Evolutionary conservation across 208 protist species (phyloP).

Genomic region (Vickermania spadyakhi): DNA sequence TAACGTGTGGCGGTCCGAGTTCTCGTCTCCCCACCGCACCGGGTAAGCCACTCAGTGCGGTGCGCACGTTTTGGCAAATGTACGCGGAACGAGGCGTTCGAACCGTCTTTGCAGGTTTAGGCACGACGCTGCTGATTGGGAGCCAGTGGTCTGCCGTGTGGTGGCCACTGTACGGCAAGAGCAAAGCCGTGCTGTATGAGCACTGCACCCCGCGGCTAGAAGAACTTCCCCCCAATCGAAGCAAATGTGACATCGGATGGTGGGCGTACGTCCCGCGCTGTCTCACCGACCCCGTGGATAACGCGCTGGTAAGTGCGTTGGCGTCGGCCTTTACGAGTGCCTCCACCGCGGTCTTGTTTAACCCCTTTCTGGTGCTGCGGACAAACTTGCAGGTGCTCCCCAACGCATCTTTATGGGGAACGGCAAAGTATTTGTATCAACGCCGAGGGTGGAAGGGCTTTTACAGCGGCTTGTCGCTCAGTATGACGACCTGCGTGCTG

Average conservation of each 20-base stretch:
- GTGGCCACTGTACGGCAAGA: slow-evolving; percentile 60
- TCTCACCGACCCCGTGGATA: slow-evolving; percentile 27
- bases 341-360: slow-evolving; percentile 67
- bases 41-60: not conserved
- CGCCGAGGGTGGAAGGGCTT: slow-evolving; percentile 49
- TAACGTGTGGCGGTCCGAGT: not conserved
- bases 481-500: slow-evolving; percentile 51
- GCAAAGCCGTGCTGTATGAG: slow-evolving; percentile 43
- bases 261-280: not conserved
- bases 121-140: slow-evolving; percentile 68
- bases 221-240: not conserved
- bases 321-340: slow-evolving; percentile 59
- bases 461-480: slow-evolving; percentile 61
- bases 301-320: slow-evolving; percentile 48
- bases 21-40: not conserved
- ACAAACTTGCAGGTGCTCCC: slow-evolving; percentile 70
- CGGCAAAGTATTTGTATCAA: slow-evolving; percentile 31
- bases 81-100: slow-evolving; percentile 56
- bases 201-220: slow-evolving; percentile 19
- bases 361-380: slow-evolving; percentile 76
- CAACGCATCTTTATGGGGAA: slow-evolving; percentile 44
- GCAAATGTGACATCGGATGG: not conserved
- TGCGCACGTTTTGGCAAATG: slow-evolving; percentile 16
- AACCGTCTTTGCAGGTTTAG: slow-evolving; percentile 64
- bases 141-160: slow-evolving; percentile 80